Percentiles rank a stretch among this genome's conserved stretches.
Conservation (phyloP, 2,329 filamentous ascomycete species). For the Ceratocystis cacaofunesta region DNA sequence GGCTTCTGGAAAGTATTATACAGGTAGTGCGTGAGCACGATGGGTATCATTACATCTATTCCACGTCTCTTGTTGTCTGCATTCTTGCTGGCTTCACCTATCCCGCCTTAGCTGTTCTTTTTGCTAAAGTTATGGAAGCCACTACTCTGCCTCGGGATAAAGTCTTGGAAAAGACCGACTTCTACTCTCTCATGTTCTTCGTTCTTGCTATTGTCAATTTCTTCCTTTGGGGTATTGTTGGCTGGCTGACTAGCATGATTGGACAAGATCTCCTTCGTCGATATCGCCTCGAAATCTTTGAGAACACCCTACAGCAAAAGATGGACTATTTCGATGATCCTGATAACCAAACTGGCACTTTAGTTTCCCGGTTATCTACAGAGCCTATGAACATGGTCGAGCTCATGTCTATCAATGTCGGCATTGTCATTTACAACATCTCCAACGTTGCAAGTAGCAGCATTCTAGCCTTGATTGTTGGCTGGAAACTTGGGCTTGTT, state of each 20-base stretch:
- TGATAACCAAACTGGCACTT: slow-evolving; percentile 26
- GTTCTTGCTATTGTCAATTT: slow-evolving; percentile 34
- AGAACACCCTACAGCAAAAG: slow-evolving; percentile 39
- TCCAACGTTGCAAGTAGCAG: slow-evolving; percentile 32
- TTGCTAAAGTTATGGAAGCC: slow-evolving; percentile 28
- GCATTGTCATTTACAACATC: slow-evolving; percentile 32
- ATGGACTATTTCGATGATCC: slow-evolving; percentile 33
- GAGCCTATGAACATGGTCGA: slow-evolving; percentile 36
- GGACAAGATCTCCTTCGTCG: slow-evolving; percentile 25
- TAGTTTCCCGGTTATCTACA: slow-evolving; percentile 26
- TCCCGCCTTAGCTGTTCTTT: slow-evolving; percentile 31
- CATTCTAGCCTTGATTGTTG: slow-evolving; percentile 31
- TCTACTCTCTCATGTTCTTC: slow-evolving; percentile 43
- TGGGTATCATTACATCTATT: neutral
- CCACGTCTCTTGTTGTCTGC: neutral
- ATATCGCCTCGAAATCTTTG: slow-evolving; percentile 31
- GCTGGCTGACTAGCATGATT: slow-evolving; percentile 26
- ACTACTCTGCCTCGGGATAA: slow-evolving; percentile 22
- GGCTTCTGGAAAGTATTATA: slow-evolving; percentile 3
- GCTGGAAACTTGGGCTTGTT: slow-evolving; percentile 37
- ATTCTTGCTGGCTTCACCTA: slow-evolving; percentile 24
- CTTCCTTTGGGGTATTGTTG: slow-evolving; percentile 28
- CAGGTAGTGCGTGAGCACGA: slow-evolving; percentile 9
- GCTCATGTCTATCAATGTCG: slow-evolving; percentile 34
- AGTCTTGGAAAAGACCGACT: slow-evolving; percentile 30